Evolutionary conservation across 208 protist genomes (phyloP).

Genomic region (Leishmania lainsoni): DNA sequence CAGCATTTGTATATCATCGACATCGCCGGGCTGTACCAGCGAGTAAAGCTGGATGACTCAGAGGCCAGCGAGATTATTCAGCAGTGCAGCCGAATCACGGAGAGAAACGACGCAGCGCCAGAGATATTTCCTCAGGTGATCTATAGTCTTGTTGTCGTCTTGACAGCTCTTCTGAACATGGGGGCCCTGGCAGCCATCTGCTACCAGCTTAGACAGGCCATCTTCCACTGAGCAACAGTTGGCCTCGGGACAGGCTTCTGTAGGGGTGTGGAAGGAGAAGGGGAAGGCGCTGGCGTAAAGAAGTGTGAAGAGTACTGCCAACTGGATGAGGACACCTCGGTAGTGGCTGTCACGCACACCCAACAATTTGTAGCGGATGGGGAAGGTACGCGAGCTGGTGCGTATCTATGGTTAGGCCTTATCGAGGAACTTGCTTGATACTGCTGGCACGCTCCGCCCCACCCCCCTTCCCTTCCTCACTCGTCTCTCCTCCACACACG

Average conservation of each 20-base stretch:
- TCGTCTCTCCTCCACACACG: not conserved
- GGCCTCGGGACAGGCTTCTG: not conserved
- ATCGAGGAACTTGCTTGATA: not conserved
- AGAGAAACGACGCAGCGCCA: conserved; percentile 47
- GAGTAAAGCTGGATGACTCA: conserved; percentile 32
- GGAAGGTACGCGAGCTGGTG: not conserved
- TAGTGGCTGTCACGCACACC: not conserved
- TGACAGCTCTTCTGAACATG: conserved; percentile 39
- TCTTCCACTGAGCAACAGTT: conserved; percentile 19
- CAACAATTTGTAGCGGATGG: not conserved
- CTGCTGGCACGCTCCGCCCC: not conserved
- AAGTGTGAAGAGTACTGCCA: not conserved
- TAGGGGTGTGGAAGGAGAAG: not conserved
- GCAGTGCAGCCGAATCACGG: conserved; percentile 41
- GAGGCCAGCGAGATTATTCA: conserved; percentile 55
- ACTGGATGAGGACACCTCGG: not conserved
- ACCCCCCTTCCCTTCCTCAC: not conserved
- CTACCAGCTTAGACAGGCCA: conserved; percentile 43
- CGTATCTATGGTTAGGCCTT: not conserved
- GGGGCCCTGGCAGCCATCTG: conserved; percentile 39
- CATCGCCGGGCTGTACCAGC: conserved; percentile 66
- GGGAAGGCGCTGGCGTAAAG: not conserved
- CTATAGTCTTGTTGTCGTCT: conserved; percentile 31
- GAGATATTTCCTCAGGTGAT: conserved; percentile 44
- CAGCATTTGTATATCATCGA: conserved; percentile 77